Base-by-base conservation (phyloP, 805 yeast species). In the Scheffersomyces ergatensis region DNA sequence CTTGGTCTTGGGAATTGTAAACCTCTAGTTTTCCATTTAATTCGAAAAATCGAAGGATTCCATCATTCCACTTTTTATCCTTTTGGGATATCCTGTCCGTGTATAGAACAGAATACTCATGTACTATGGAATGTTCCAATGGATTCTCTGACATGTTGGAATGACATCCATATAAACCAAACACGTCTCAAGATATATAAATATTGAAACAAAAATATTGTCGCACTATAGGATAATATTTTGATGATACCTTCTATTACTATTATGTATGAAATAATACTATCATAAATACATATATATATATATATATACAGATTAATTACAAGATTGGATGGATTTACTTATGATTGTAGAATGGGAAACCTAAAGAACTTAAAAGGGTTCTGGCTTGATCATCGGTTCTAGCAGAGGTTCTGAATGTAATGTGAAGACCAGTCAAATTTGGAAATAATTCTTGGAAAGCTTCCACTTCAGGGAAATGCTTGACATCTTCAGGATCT, bases 401-500 rank as follows among this genome's bases (percentile, higher is more conserved):
- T 66, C 89, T 89, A 6, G 98, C 96, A 26, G 87, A 70, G 16
- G 98, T 92, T 59, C 86, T 86, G 50, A 93, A 67, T 30, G 88
- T 85, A 42, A 93, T 74, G 58, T 89, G 85, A 74, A 92, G 76
- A 43, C 97, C 97, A 58, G 82, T 88, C 23, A 89, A 80, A 48
- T 73, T 78, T 29, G 96, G 90, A 87, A 92, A 93, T 48, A 85
- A 70, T 61, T 92, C 98, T 60, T 83, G 89, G 64, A 85, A 89
- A 43, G 83, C 78, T 58, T 90, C 96, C 46, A 93, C 81, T 65
- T 93, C 99, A 2, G 99, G 99, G 77, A 93, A 93, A 57, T 74
- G 76, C 54, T 78, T 80, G 38, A 86, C 79, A 53, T 87, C 89
- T 39, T 84, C 87, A 2, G 87, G 80, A 31, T 77, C 78, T 51